Evolutionary conservation across 192 early-diverging fungal species (phyloP).

Genomic region (Entomortierella parvispora): DNA sequence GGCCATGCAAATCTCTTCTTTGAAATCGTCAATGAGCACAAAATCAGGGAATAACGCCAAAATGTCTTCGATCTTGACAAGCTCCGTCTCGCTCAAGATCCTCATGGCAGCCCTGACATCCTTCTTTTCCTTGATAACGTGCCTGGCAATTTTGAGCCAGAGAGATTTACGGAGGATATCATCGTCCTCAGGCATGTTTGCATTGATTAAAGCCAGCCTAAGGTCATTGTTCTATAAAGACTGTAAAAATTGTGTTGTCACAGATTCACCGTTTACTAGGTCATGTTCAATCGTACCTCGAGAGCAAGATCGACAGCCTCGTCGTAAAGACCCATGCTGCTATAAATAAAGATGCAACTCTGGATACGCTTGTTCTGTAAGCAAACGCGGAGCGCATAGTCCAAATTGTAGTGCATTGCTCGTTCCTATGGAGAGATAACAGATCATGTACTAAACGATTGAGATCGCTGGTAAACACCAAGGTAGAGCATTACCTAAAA

Average conservation of each 20-base stretch:
- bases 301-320: constrained; percentile 93
- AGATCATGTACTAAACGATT: too few species aligned
- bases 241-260: too few species aligned
- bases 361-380: constrained; percentile 83
- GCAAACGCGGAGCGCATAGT: constrained; percentile 92
- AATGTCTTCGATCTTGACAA: constrained; percentile 95
- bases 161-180: constrained; percentile 83
- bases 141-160: constrained; percentile 94
- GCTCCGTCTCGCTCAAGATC: constrained; percentile 79
- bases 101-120: constrained; percentile 90
- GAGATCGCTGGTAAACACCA: too few species aligned
- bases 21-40: constrained; percentile 97
- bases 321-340: constrained; percentile 86
- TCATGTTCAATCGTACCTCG: constrained; percentile 72
- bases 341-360: constrained; percentile 91
- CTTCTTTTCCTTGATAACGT: constrained; percentile 86
- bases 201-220: constrained; percentile 91
- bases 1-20: constrained; percentile 92
- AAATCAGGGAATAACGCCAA: constrained; percentile 98
- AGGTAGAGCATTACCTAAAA: too few species aligned
- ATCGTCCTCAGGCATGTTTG: constrained; percentile 92
- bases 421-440: constrained; percentile 73
- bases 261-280: too few species aligned
- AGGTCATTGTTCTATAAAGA: constrained; percentile 77
- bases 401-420: constrained; percentile 87